Evolutionary conservation across 2,329 filamentous ascomycete species (phyloP), one percentile per base, ranked within the genome.

Genomic region (Xylaria sp.): DNA sequence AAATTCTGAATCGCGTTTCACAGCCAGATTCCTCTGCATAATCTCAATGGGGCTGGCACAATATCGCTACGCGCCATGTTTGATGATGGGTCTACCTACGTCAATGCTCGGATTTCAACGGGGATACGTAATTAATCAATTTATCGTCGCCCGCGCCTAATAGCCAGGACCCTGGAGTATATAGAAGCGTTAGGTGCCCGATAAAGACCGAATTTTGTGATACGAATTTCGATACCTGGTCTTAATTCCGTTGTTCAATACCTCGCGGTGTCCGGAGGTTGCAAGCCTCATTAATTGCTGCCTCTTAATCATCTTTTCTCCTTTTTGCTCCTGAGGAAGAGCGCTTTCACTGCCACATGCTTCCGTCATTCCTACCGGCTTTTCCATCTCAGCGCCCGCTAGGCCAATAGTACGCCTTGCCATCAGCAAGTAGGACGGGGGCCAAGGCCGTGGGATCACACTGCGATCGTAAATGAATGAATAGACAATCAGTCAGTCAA

Each of bases 41-140:
- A 65, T 51, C 45, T 34, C 17, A 65, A 53, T 62, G 57, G 58
- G 61, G 65, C 61, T 63, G 61, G 61, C 39, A 61, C 62, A 56
- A 47, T 57, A 64, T 58, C 58, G 64, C 59, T 64, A 67, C 61
- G 53, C 24, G 24, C 30, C 47, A 17, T 27, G 61, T 65, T 61
- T 68, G 65, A 63, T 53, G 51, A 60, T 48, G 55, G 51, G 56
- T 63, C 32, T 45, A 9, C 21, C 24, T 34, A 17, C 30, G 42
- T 39, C 61, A 34, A 51, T 48, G 54, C 30, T 47, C 59, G 24
- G 21, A 39, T 6, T 42, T 58, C 45, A 47, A 34, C 24, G 12
- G 36, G 48, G 57, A 61, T 19, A 14, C 8, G 14, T n/a, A 56
- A 42, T 21, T 17, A 24, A 21, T 32, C 14, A 27, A 42, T 42